Conservation (phyloP, 2,329 filamentous ascomycete genomes). For the Escovopsis sp. region DNA sequence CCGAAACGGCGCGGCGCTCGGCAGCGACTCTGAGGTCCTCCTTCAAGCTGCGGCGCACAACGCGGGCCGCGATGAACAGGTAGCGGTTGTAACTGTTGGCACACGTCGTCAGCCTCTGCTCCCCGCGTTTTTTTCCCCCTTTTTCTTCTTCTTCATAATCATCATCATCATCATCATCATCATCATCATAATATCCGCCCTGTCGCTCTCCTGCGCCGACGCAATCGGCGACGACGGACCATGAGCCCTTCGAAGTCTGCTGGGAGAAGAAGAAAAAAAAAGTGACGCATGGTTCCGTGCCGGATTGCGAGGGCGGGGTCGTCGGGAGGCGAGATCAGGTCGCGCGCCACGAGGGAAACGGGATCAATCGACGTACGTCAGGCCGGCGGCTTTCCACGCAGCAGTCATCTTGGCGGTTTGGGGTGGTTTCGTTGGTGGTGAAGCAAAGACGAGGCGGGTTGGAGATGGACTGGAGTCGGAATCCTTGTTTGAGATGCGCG, state of each 20-base stretch:
- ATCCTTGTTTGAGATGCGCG: constrained; percentile 16
- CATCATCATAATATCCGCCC: no score
- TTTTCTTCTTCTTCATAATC: no score
- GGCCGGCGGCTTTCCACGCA: constrained; percentile 95
- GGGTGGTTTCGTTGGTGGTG: constrained; percentile 6
- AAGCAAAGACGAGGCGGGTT: constrained; percentile 15
- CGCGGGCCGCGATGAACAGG: constrained; percentile 85
- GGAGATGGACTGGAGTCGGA: constrained; percentile 15
- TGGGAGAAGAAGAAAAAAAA: not conserved
- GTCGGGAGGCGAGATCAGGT: not conserved
- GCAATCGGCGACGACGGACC: not conserved
- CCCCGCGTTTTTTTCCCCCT: no score
- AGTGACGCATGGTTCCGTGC: not conserved
- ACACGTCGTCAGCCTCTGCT: constrained; percentile 18
- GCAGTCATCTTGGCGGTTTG: constrained; percentile 68
- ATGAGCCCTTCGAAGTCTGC: no score
- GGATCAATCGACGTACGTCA: constrained; percentile 57
- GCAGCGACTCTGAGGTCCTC: constrained; percentile 78
- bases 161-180: no score
- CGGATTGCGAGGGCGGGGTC: no score
- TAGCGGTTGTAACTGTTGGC: constrained; percentile 93
- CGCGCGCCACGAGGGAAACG: not conserved
- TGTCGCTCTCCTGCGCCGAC: not conserved
- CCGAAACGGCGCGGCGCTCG: constrained; percentile 80
- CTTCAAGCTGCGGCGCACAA: constrained; percentile 92